Evolutionary conservation across 2,329 filamentous ascomycete species (phyloP), one percentile per base, ranked within the genome.

Genomic region (Penicillium janthinellum): DNA sequence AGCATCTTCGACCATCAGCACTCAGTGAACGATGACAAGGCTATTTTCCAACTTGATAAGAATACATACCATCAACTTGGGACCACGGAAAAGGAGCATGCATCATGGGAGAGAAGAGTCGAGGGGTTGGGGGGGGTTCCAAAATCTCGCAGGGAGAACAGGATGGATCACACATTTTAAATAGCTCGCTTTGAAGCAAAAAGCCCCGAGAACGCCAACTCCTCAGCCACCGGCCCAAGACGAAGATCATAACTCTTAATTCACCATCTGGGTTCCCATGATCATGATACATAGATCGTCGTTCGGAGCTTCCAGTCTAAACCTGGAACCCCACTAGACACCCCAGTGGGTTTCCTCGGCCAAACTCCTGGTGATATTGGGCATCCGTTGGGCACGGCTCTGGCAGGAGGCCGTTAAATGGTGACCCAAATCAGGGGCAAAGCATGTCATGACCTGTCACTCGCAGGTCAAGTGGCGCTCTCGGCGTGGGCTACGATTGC

Each of bases 351-450:
- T 51, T 22, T 31, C 59, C 53, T 56, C 15, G 57, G 35, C 42
- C 57, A 57, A 55, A 45, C 2, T 10, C 5, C 17, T 58, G 34
- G 17, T 58, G 52, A 48, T 57, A 49, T 64, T 22, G 57, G 62
- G 62, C 52, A 62, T 52, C 53, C 44, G 44, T 64, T 60, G 57
- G 62, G 62, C 62, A 60, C 22, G 38, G 7, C 55, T 38, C 37
- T 8, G 14, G 38, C 37, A 28, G n/a, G 35, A 31, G 51, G 14
- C 22, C 34, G 31, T 17, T 28, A 41, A 47, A 28, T 50, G 37
- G 37, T 14, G 14, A 17, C 20, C 31, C 15, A 37, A 31, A 56
- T 57, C 49, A 61, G 61, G 60, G 59, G 59, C 31, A 48, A 39
- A 31, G 38, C 14, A 51, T 42, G 31, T 42, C n/a, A 17, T 25